Percentiles rank a stretch among this genome's conserved stretches.
phyloP scores from a whole-genome alignment of 2,329 filamentous ascomycete species.

The Colletotrichum tofieldiae region DNA sequence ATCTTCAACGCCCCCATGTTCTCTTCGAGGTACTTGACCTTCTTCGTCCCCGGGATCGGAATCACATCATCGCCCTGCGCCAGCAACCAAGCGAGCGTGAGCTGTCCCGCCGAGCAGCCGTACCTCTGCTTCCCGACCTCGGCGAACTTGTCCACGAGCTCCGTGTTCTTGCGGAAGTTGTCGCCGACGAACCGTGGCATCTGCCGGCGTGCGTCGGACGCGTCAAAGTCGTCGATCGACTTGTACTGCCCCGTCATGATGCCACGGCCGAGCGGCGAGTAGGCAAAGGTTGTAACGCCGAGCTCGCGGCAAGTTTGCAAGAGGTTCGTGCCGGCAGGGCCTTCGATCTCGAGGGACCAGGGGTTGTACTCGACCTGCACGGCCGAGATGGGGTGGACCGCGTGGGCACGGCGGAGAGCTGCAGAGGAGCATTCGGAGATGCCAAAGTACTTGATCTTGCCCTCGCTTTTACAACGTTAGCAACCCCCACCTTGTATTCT shows the following conservation, averaged over 20 bases:
- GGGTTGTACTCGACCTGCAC: slow-evolving; percentile 70
- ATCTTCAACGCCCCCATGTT: slow-evolving; percentile 57
- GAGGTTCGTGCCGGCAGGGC: slow-evolving; percentile 60
- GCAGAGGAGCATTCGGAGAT: slow-evolving; percentile 66
- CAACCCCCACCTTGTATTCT: not conserved
- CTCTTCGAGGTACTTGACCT: slow-evolving; percentile 62
- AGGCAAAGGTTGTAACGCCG: slow-evolving; percentile 70
- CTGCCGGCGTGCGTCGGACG: slow-evolving; percentile 62
- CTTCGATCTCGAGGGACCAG: slow-evolving; percentile 73
- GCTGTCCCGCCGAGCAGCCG: slow-evolving; percentile 67
- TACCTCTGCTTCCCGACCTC: slow-evolving; percentile 66
- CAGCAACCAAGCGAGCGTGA: slow-evolving; percentile 76
- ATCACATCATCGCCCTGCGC: slow-evolving; percentile 73
- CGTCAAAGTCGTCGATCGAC: slow-evolving; percentile 62
- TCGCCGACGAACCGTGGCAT: slow-evolving; percentile 66
- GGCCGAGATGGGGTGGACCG: slow-evolving; percentile 65
- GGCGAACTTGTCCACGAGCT: slow-evolving; percentile 65
- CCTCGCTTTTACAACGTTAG: slow-evolving; percentile 53
- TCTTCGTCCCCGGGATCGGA: slow-evolving; percentile 70
- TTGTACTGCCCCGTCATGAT: slow-evolving; percentile 68
- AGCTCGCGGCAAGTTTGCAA: slow-evolving; percentile 72
- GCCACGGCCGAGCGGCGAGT: slow-evolving; percentile 73
- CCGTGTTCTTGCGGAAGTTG: slow-evolving; percentile 70
- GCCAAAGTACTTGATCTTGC: slow-evolving; percentile 72
- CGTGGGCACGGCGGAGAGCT: slow-evolving; percentile 66